Evolutionary conservation across 192 early-diverging fungal genomes (phyloP).

Genomic region (Linnemannia exigua): DNA sequence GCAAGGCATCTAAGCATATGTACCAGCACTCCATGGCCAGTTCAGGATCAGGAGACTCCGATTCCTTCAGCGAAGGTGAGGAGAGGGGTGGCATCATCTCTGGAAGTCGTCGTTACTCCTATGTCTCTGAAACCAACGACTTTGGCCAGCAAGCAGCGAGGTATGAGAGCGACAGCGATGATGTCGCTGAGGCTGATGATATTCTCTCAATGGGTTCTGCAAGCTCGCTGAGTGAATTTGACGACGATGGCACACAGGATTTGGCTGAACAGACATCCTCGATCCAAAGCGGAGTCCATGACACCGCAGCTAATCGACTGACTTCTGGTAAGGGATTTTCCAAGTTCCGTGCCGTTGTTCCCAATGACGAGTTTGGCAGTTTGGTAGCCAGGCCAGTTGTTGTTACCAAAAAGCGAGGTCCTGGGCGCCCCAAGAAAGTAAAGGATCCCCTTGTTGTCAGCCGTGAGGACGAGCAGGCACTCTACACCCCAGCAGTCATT

Average conservation of each 20-base stretch:
- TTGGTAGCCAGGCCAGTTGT: neutral
- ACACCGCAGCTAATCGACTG: neutral
- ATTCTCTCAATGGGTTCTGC: conserved; percentile 19
- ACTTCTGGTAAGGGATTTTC: neutral
- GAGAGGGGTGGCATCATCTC: neutral
- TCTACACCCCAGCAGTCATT: conserved; percentile 41
- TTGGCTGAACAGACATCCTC: neutral
- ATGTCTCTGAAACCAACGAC: neutral
- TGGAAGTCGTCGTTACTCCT: neutral
- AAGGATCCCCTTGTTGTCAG: conserved; percentile 45
- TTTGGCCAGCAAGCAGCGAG: neutral
- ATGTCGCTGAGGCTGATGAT: neutral
- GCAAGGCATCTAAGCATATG: conserved; percentile 25
- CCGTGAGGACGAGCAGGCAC: conserved; percentile 41
- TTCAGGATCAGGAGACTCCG: conserved; percentile 36
- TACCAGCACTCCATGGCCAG: conserved; percentile 12
- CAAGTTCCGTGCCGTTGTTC: neutral
- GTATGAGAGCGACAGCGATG: conserved; percentile 28
- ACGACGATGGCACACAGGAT: neutral
- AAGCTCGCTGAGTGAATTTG: conserved; percentile 27
- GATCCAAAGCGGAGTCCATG: neutral
- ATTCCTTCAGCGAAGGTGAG: conserved; percentile 17
- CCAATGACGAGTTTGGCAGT: neutral
- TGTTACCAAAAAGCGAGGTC: conserved; percentile 31
- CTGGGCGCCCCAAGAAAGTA: conserved; percentile 42